A percentile compares a stretch with the other conserved stretches of the same genome.
Conservation (phyloP, 2,329 filamentous ascomycete species). For the Hirsutella rhossiliensis region DNA sequence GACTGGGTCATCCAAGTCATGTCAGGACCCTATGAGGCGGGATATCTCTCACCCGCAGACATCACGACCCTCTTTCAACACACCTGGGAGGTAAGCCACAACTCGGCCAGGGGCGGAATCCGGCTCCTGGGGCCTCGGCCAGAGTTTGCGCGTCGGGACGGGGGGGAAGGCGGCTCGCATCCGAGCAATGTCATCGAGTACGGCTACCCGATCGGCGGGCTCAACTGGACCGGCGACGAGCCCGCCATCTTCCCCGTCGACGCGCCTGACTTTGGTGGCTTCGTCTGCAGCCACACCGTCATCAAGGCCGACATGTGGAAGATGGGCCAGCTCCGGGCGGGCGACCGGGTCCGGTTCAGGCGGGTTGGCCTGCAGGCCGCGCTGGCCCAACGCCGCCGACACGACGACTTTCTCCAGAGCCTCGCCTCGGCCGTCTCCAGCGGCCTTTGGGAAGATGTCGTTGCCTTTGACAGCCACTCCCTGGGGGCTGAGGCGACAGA, state of each 20-base stretch:
- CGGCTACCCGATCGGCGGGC: slow-evolving; percentile 8
- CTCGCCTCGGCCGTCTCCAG: not conserved
- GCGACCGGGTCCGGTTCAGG: slow-evolving; percentile 9
- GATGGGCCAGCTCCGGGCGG: slow-evolving; percentile 20
- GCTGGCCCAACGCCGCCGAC: not conserved
- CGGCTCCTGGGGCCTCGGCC: not conserved
- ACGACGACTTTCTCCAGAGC: not conserved
- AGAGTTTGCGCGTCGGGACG: not conserved
- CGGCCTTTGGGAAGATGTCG: not conserved
- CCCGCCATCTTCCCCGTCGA: slow-evolving; percentile 21
- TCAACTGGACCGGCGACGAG: slow-evolving; percentile 23
- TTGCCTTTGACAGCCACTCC: not conserved
- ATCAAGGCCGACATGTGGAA: slow-evolving; percentile 22
- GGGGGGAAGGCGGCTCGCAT: slow-evolving; percentile 1
- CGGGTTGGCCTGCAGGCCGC: not conserved
- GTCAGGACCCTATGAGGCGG: not conserved
- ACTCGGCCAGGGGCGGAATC: not conserved
- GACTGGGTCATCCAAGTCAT: not conserved
- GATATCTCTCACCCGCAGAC: not conserved
- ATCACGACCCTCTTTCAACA: not conserved
- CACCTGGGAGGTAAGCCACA: not conserved
- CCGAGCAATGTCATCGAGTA: slow-evolving; percentile 3
- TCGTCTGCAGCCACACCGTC: slow-evolving; percentile 16
- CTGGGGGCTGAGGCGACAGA: not conserved
- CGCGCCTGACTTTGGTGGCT: slow-evolving; percentile 19